Conservation (phyloP, 768 basidiomycete genomes). For the Suillus cothurnatus region DNA sequence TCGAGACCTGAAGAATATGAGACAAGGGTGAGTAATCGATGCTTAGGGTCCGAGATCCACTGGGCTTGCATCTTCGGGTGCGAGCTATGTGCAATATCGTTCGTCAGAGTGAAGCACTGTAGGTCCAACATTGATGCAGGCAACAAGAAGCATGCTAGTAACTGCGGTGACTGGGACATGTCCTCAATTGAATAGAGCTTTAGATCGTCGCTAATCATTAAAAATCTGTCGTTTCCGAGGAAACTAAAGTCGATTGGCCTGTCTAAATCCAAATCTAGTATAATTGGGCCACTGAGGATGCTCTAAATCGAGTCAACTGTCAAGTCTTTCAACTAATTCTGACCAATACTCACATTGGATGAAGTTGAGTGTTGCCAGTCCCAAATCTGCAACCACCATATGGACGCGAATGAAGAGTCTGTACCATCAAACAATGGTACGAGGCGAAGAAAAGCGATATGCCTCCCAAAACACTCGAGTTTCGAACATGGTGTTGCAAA, state of each 20-base stretch:
- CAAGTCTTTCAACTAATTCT: not conserved
- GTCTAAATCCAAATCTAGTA: not conserved
- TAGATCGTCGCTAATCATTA: not conserved
- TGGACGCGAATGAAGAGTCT: too few relatives aligned
- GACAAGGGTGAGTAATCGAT: not conserved
- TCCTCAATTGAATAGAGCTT: constrained; percentile 4
- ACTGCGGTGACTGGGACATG: not conserved
- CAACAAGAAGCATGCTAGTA: not conserved
- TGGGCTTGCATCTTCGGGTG: not conserved
- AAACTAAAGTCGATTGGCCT: not conserved
- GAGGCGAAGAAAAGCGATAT: not conserved
- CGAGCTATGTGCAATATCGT: not conserved
- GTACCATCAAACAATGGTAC: not conserved
- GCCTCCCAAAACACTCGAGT: not conserved
- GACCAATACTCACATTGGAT: not conserved
- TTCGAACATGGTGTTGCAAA: too few relatives aligned
- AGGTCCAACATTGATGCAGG: not conserved
- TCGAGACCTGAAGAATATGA: not conserved
- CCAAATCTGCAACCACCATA: not conserved
- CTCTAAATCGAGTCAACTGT: not conserved
- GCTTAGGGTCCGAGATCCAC: not conserved
- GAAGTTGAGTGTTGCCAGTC: not conserved
- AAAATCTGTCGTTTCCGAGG: not conserved
- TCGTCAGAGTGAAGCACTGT: not conserved
- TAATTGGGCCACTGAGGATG: not conserved